Base-by-base conservation (phyloP, 2,329 filamentous ascomycete genomes). In the Pestalotiopsis sp. region DNA sequence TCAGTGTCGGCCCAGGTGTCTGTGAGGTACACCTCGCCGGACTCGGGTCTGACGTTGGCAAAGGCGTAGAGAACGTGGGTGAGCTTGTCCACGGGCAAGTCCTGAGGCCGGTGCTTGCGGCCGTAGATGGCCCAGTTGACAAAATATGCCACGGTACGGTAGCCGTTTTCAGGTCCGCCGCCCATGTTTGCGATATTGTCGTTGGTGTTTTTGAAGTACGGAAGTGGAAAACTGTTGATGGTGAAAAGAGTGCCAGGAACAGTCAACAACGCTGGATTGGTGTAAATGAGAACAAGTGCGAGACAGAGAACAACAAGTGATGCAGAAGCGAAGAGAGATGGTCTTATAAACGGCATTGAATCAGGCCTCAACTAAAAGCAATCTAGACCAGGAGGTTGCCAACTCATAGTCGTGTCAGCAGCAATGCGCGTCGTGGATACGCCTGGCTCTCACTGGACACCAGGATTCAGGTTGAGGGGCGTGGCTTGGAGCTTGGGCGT, bases 21-120 rank as follows among this genome's bases (percentile, higher is more conserved):
- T 7, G 89, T 91, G 71, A 91, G 79, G 74, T 86, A 92, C 80
- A 97, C 94, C 80, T 97, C 93, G 64, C 95, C 95, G 39, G 87
- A 89, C 3, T 95, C 93, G 2, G 90, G 86, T 4, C 89, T 87
- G 69, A 97, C 89, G 78, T 98, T 97, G 76, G 94, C 95, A 81
- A 98, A 98, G 17, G 95, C 85, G 73, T 98, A 98, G 17, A 98
- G 89, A 4, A 98, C 82, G 77, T 98, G 95, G 0, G 95, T 98
- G 57, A 98, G 87, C 68, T 93, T 92, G 67, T 94, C 88, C 3
- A 87, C 90, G 0, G 93, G 93, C 5, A 98, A 87, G 77, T 97
- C 90, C 77, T 97, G 92, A 0, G 95, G 94, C n/a, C 90, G 87
- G 78, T 96, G 92, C 75, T 95, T 92, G 67, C 95, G 90, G 52